These are phyloP conservation scores for Pyrenula aspistea DNA, from an alignment of 495 filamentous ascomycete genomes.

Conservation along the genomic window DNA sequence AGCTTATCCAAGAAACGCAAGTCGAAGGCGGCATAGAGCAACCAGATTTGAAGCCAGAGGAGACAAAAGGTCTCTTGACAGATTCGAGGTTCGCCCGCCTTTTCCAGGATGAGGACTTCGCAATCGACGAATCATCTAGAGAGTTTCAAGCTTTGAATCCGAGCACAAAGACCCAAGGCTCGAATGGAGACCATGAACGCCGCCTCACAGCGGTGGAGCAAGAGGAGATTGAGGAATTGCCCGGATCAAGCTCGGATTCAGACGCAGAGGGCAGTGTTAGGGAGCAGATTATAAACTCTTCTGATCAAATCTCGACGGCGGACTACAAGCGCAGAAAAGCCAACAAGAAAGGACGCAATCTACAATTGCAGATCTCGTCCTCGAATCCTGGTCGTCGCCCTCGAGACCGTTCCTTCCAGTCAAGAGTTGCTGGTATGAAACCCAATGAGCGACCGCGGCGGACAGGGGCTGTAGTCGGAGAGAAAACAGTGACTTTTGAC, in stretches of 20 bases:
- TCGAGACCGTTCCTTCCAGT: constrained; percentile 56
- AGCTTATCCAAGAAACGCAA: constrained; percentile 42
- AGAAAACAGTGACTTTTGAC: constrained; percentile 76
- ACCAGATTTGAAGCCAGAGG: constrained; percentile 10
- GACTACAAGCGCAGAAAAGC: constrained; percentile 25
- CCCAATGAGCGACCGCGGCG: constrained; percentile 31
- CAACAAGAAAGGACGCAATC: constrained; percentile 36
- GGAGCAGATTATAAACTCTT: constrained; percentile 28
- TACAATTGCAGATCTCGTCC: constrained; percentile 46
- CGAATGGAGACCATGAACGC: constrained; percentile 25
- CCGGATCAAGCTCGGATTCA: constrained; percentile 28
- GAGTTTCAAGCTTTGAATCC: constrained; percentile 86
- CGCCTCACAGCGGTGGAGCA: constrained; percentile 59
- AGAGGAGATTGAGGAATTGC: constrained; percentile 41
- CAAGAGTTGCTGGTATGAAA: constrained; percentile 44
- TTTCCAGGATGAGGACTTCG: constrained; percentile 89
- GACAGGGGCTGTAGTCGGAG: constrained; percentile 55
- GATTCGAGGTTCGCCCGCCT: constrained; percentile 79
- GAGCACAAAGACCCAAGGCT: constrained; percentile 43
- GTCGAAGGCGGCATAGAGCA: constrained; percentile 14
- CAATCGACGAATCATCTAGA: constrained; percentile 74
- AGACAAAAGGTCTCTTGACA: constrained; percentile 48
- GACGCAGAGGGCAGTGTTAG: constrained; percentile 15
- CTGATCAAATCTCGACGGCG: constrained; percentile 36
- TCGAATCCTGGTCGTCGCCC: constrained; percentile 28